A percentile compares a stretch with the other conserved stretches of the same genome.
Evolutionary conservation across 257 asterid genomes (phyloP).

Genomic region (Capsicum rhomboideum): DNA sequence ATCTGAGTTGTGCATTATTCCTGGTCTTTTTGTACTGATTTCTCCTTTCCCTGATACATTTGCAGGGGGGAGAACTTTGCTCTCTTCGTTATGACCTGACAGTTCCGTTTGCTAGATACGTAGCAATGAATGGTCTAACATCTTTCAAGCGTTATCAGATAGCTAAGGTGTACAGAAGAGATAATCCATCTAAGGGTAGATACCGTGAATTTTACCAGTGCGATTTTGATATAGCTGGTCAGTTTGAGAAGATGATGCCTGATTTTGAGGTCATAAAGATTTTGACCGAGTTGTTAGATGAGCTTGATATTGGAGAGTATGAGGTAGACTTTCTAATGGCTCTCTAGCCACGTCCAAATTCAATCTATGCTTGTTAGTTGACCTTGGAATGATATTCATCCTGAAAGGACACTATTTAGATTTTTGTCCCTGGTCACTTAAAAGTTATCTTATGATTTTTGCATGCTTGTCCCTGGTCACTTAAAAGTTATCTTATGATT

Average conservation of each 20-base stretch:
- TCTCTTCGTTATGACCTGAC: slow-evolving; percentile 97
- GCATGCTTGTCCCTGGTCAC: too few species aligned
- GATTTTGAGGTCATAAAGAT: slow-evolving; percentile 85
- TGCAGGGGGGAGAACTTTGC: slow-evolving; percentile 98
- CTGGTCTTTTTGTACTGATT: not conserved
- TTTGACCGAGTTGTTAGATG: slow-evolving; percentile 83
- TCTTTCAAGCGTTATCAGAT: slow-evolving; percentile 95
- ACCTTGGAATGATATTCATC: not conserved
- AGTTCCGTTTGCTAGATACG: slow-evolving; percentile 87
- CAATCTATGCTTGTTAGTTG: not conserved
- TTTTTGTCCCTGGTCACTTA: not conserved
- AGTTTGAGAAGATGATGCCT: slow-evolving; percentile 88
- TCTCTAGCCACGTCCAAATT: not conserved
- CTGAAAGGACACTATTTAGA: not conserved
- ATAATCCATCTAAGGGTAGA: slow-evolving; percentile 94
- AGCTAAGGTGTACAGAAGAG: slow-evolving; percentile 93
- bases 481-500: not conserved
- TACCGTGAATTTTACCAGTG: slow-evolving; percentile 98
- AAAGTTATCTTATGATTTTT: not conserved
- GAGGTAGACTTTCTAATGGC: slow-evolving; percentile 42
- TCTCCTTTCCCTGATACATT: not conserved
- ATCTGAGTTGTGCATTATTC: not conserved
- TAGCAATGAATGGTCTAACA: slow-evolving; percentile 82
- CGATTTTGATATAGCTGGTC: slow-evolving; percentile 93
- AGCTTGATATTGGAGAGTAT: slow-evolving; percentile 81